Evolutionary conservation across 139 green algal genomes (phyloP).

Genomic region (Chlorella sp.): DNA sequence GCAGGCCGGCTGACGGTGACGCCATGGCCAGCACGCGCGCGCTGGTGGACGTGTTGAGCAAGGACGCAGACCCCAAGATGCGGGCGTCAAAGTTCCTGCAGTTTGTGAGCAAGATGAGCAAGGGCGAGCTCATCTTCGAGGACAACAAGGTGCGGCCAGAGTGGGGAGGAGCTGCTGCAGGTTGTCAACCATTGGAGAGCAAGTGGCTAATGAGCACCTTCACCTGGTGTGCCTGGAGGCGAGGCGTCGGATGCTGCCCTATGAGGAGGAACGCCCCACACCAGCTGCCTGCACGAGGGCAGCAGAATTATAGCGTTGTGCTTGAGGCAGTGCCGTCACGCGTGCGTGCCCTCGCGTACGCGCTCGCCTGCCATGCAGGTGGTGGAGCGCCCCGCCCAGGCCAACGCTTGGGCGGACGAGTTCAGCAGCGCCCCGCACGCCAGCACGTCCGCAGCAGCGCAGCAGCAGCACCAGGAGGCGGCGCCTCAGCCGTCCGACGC

Average conservation of each 20-base stretch:
- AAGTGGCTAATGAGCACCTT: too few relatives aligned
- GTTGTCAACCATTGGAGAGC: too few relatives aligned
- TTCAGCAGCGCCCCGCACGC: conserved; percentile 6
- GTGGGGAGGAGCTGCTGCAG: too few relatives aligned
- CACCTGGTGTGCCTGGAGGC: too few relatives aligned
- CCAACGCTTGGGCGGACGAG: conserved; percentile 22
- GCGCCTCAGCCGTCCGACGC: conserved; percentile 6
- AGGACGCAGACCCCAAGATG: conserved; percentile 75
- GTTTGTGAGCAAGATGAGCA: conserved; percentile 94
- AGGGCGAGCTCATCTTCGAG: conserved; percentile 75
- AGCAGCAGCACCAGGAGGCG: conserved; percentile 4
- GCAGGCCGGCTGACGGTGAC: conserved; percentile 1
- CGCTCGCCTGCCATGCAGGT: too few relatives aligned
- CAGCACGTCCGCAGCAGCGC: too few relatives aligned
- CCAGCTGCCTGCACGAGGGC: too few relatives aligned
- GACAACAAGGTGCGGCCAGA: conserved; percentile 65
- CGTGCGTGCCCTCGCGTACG: too few relatives aligned
- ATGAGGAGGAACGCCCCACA: too few relatives aligned
- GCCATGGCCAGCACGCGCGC: conserved; percentile 40
- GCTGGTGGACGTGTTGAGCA: conserved; percentile 46
- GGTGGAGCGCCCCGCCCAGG: conserved; percentile 42
- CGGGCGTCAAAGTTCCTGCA: conserved; percentile 86
- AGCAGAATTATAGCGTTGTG: too few relatives aligned
- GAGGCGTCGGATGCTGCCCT: too few relatives aligned
- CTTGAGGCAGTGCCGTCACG: too few relatives aligned